These are phyloP conservation scores for Colletotrichum lupini DNA, from an alignment of 2,329 filamentous ascomycete genomes.

Conservation along the genomic window DNA sequence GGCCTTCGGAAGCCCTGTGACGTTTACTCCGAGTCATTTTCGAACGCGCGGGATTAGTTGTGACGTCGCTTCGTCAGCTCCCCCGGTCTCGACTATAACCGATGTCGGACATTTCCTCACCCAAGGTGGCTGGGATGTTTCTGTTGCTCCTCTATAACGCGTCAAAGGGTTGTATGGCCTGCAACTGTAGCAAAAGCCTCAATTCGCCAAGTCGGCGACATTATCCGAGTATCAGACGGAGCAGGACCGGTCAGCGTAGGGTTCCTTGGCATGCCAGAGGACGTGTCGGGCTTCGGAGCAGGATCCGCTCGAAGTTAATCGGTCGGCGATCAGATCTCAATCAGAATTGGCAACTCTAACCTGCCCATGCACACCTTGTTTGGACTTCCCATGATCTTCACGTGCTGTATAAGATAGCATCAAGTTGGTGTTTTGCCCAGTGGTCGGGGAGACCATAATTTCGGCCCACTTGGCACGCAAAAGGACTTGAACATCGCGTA, in stretches of 20 bases:
- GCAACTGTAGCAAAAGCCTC: background rate
- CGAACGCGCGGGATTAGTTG: background rate
- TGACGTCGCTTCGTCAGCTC: background rate
- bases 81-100: background rate
- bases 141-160: background rate
- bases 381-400: background rate
- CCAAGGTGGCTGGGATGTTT: background rate
- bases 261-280: background rate
- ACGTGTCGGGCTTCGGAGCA: background rate
- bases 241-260: background rate
- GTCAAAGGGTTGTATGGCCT: background rate
- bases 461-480: background rate
- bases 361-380: background rate
- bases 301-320: background rate
- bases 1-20: background rate
- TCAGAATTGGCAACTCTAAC: background rate
- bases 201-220: background rate
- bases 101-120: background rate
- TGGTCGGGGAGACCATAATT: background rate
- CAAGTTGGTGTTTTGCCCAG: background rate
- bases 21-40: slow-evolving; percentile 7
- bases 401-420: background rate
- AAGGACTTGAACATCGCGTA: background rate
- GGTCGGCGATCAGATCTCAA: background rate
- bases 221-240: background rate